phyloP scores from a whole-genome alignment of 1,284 basidiomycete species.

The Phellopilus nigrolimitatus region DNA sequence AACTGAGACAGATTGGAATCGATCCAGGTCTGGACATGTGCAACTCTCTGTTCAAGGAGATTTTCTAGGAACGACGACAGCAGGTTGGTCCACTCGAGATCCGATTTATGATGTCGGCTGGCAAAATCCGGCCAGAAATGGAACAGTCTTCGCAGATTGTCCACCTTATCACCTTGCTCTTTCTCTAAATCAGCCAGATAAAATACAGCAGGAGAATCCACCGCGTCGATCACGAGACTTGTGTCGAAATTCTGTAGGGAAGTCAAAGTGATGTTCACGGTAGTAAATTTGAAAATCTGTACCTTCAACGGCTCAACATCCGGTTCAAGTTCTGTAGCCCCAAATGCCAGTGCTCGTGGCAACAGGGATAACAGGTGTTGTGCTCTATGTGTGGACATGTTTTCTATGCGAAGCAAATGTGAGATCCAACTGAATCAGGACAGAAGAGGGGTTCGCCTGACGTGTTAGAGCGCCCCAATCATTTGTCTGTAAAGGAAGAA shows the following conservation, averaged over 20 bases:
- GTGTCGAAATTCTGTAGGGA: constrained; percentile 45
- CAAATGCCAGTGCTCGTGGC: constrained; percentile 41
- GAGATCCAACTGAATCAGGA: not conserved
- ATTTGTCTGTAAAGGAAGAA: constrained; percentile 49
- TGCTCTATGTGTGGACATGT: constrained; percentile 49
- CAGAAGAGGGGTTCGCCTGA: too few species aligned
- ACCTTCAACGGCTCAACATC: constrained; percentile 49
- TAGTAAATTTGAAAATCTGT: not conserved
- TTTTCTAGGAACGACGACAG: constrained; percentile 36
- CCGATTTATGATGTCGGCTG: constrained; percentile 31
- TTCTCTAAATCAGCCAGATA: constrained; percentile 29
- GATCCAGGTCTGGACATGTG: constrained; percentile 48
- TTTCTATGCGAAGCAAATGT: constrained; percentile 36
- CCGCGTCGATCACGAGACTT: constrained; percentile 33
- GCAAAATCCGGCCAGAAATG: constrained; percentile 31
- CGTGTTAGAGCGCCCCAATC: constrained; percentile 61
- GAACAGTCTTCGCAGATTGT: constrained; percentile 28
- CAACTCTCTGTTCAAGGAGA: constrained; percentile 37
- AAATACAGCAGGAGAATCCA: constrained; percentile 35
- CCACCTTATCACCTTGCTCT: constrained; percentile 28
- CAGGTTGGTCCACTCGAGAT: constrained; percentile 37
- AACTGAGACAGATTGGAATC: constrained; percentile 45
- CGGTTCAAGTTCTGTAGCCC: constrained; percentile 41
- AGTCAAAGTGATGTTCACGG: not conserved
- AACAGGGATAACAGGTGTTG: constrained; percentile 39